Percentiles rank a stretch among this genome's conserved stretches.
Evolutionary conservation across 2,329 filamentous ascomycete genomes (phyloP).

Genomic region (Penicillium digitatum): DNA sequence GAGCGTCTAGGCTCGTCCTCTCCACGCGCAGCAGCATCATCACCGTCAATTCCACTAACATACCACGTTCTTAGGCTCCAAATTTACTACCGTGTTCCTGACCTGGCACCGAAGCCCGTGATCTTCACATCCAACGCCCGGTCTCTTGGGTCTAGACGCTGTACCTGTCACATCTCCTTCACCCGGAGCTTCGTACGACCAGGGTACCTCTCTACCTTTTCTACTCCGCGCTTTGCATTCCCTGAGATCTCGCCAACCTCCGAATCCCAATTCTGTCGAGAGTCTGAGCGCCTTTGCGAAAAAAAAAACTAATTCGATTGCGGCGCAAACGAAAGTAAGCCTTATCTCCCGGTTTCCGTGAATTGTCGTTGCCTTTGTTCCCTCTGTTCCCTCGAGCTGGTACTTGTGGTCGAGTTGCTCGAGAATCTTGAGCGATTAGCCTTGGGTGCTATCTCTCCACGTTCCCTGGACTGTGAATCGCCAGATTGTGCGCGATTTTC

Average conservation of each 20-base stretch:
- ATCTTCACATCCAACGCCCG: not conserved
- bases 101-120: not conserved
- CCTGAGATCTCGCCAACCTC: not conserved
- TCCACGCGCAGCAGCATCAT: constrained; percentile 3
- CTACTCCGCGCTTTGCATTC: not conserved
- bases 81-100: not conserved
- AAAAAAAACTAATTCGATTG: constrained; percentile 1
- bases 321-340: constrained; percentile 19
- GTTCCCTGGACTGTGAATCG: not conserved
- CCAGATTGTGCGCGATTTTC: not conserved
- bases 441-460: not conserved
- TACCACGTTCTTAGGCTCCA: constrained; percentile 3
- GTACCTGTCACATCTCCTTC: not conserved
- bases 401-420: not conserved
- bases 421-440: not conserved
- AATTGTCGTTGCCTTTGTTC: not conserved
- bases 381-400: not conserved
- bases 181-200: constrained; percentile 1
- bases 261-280: not conserved
- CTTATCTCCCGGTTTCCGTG: not conserved
- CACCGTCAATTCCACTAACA: constrained; percentile 7
- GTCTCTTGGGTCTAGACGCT: constrained; percentile 1
- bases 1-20: constrained; percentile 2
- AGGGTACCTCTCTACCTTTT: not conserved
- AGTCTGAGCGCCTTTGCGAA: not conserved